phyloP scores from a whole-genome alignment of 2,329 filamentous ascomycete genomes.

The Massarina eburnea region DNA sequence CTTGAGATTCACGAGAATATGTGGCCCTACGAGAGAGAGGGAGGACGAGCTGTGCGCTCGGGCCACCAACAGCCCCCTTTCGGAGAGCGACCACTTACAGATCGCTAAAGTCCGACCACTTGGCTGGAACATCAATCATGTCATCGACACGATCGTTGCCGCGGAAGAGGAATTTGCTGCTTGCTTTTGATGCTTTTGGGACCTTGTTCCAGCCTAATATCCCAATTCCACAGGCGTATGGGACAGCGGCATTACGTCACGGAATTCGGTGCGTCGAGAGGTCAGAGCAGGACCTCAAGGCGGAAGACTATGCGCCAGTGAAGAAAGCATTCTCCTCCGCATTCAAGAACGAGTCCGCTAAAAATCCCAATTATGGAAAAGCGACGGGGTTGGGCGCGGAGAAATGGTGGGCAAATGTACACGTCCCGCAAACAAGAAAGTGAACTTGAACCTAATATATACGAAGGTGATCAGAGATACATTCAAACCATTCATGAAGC shows the following conservation, averaged over 20 bases:
- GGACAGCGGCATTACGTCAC: constrained; percentile 52
- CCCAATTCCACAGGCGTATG: constrained; percentile 58
- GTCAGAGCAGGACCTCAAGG: constrained; percentile 19
- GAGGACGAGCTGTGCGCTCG: constrained; percentile 7
- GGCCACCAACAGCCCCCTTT: constrained; percentile 10
- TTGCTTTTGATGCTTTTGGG: constrained; percentile 68
- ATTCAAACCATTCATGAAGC: constrained; percentile 28
- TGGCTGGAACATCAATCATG: constrained; percentile 9
- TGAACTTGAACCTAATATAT: background rate
- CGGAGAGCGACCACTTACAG: constrained; percentile 3
- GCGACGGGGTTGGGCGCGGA: constrained; percentile 53
- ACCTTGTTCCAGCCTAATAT: constrained; percentile 60
- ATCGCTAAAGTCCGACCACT: constrained; percentile 8
- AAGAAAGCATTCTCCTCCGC: constrained; percentile 41
- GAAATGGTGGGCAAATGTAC: constrained; percentile 63
- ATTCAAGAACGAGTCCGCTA: constrained; percentile 50
- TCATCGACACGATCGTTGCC: constrained; percentile 10
- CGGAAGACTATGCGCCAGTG: constrained; percentile 25
- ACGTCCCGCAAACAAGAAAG: constrained; percentile 13
- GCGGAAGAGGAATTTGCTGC: constrained; percentile 51
- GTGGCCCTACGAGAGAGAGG: constrained; percentile 4
- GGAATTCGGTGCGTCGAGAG: constrained; percentile 51
- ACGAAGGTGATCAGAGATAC: constrained; percentile 59
- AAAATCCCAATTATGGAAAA: constrained; percentile 63
- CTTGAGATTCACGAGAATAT: constrained; percentile 11